Base-by-base conservation (phyloP, 2,329 filamentous ascomycete species). In the Colletotrichum euphorbiae region DNA sequence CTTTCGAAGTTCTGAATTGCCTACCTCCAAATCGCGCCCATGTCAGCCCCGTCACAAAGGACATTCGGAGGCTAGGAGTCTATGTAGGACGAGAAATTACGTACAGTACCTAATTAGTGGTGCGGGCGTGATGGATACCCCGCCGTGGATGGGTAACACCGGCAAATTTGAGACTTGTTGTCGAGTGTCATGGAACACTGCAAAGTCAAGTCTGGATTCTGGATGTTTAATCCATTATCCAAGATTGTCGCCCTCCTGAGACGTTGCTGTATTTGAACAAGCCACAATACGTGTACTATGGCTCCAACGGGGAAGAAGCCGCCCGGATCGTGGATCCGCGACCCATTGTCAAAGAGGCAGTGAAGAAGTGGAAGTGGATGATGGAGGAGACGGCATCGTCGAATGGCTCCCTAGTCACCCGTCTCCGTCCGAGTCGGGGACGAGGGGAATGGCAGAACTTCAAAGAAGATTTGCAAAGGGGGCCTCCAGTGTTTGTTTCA, bases 401-500 rank as follows among this genome's bases (percentile, higher is more conserved):
- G 21, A 17, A 51, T 11, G 21, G 19, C 38, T 46, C 46, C 31
- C 24, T 8, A 51, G 38, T 60, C n/a, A 5, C 33, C 33, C 33
- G 33, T 12, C 33, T 9, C 52, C 28, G 45, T 28, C 52, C 28
- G 52, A 43, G 59, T 51, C 46, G 19, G 19, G 21, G 51, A 57
- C 38, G 54, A 45, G 60, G 51, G 19, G 33, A 46, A 36, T 24
- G 48, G 62, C n/a, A 15, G n/a, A 15, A n/a, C n/a, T n/a, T n/a
- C n/a, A n/a, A n/a, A n/a, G n/a, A n/a, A n/a, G n/a, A n/a, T n/a
- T n/a, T n/a, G n/a, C 43, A 50, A 28, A 48, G 51, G 28, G 31
- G 11, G 24, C 48, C 60, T 40, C 65, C 65, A 59, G 52, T 68
- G 24, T 68, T 68, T 59, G 65, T 68, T 68, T 68, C 60, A 54